Evolutionary conservation across 345 rosid genomes (phyloP), one percentile per base, ranked within the genome.

Genomic region (Acer negundo): DNA sequence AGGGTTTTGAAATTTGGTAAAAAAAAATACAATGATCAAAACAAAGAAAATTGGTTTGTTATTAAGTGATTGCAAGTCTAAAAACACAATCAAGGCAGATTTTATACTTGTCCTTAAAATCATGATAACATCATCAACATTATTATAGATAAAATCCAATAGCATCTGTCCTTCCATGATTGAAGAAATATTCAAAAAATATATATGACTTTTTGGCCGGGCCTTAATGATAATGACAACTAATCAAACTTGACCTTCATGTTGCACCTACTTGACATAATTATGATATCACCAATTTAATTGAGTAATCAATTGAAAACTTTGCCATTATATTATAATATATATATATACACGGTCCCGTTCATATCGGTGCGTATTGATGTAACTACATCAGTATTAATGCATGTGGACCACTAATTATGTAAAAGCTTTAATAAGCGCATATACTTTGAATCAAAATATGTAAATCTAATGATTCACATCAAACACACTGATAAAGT

Each of bases 91-190:
- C 56, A 82, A 70, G 28, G 59, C 67, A 53, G 0, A 6, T 16
- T 70, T 46, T 35, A 13, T 70, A 42, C 59, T 19, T 59, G 62
- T 51, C 77, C 20, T 40, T 8, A 42, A 61, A 49, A 67, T 73
- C 73, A 66, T 82, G 47, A 82, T 73, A 31, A 35, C 55, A 76
- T 76, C 78, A 73, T 79, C 80, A 79, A 23, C 78, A 62, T 47
- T 35, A 69, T 79, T 31, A 72, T 75, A 61, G 59, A 62, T 4
- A 9, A 73, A 70, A 70, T 55, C 75, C 70, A 15, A 59, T 7
- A 8, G 26, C 73, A 3, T 15, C 11, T 22, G 42, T 16, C 72
- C 5, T 19, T 61, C 55, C 62, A 69, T 79, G 47, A 76, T 79
- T 53, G 73, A 44, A 44, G 64, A 61, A 73, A 44, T 73, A 62